Evolutionary conservation across 2,329 filamentous ascomycete genomes (phyloP), one percentile per base, ranked within the genome.

Genomic region (Colletotrichum tamarilloi): DNA sequence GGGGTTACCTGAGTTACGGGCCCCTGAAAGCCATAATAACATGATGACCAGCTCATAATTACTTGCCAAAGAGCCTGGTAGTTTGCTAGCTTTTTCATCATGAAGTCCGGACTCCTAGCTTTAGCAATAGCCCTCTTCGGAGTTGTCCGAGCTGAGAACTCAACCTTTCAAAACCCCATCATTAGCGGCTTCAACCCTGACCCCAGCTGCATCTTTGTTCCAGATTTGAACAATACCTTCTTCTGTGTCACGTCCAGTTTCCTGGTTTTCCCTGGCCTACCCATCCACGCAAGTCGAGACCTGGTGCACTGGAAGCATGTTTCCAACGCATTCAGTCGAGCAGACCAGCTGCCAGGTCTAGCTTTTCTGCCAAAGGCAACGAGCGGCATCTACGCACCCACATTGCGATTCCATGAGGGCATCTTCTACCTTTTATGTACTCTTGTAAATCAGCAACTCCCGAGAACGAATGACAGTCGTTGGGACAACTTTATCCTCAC

Each of bases 181-280:
- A 79, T 89, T 4, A 85, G 87, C 4, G 87, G 87, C 5, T 88
- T 84, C 79, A 84, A 87, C 75, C 84, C 86, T 0, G 86, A 88
- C 75, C 87, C 87, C 0, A 84, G 82, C 5, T 86, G 85, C 59
- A 80, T 84, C n/a, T 82, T 83, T 62, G 78, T 86, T 24, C 76
- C 78, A 9, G 78, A 84, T 19, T 75, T 78, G 11, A 77, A 85
- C 42, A 81, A 83, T n/a, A 86, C 83, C 5, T 88, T 87, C 76
- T 88, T 87, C 77, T 88, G 86, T 74, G 85, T 83, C 2, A 86
- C 85, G 0, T 89, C 87, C 0, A 88, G 85, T 1, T 90, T 89
- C 75, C 85, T 86, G 66, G 81, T 83, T 0, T 89, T 89, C 75
- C 87, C 88, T 0, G 87, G 87, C 0, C 79, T 89, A 5, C 87